phyloP scores from a whole-genome alignment of 1,284 basidiomycete species.

The Moesziomyces parantarcticus region DNA sequence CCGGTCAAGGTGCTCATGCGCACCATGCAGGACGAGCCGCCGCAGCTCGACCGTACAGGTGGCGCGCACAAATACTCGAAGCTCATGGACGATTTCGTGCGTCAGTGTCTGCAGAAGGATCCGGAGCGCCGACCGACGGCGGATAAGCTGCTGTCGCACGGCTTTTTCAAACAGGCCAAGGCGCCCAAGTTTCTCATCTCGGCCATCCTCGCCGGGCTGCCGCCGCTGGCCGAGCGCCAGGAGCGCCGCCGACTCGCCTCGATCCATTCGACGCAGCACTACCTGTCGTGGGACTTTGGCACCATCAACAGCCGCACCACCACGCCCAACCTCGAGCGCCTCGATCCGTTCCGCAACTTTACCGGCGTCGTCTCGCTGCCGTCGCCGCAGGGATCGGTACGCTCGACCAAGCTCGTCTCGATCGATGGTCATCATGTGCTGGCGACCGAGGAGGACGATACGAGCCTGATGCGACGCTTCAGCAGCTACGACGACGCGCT shows the following conservation, averaged over 20 bases:
- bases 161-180: constrained; percentile 82
- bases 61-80: constrained; percentile 82
- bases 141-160: constrained; percentile 78
- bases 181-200: constrained; percentile 79
- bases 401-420: constrained; percentile 41
- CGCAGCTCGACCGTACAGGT: constrained; percentile 78
- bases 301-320: constrained; percentile 29
- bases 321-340: constrained; percentile 36
- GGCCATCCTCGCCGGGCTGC: constrained; percentile 73
- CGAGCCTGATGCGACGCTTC: constrained; percentile 21
- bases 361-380: constrained; percentile 47
- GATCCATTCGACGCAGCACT: constrained; percentile 47
- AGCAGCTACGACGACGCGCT: constrained; percentile 29
- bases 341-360: constrained; percentile 59
- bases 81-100: constrained; percentile 82
- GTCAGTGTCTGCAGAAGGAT: constrained; percentile 84
- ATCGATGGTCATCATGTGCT: constrained; percentile 49
- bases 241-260: constrained; percentile 48
- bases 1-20: constrained; percentile 80
- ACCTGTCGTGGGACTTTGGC: constrained; percentile 60
- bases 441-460: constrained; percentile 38
- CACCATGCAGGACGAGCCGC: constrained; percentile 70
- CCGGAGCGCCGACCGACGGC: constrained; percentile 81
- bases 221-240: constrained; percentile 56
- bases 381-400: constrained; percentile 42